Percentiles rank a stretch among this genome's conserved stretches.
phyloP scores from a whole-genome alignment of 2,329 filamentous ascomycete species.

The Pseudogymnoascus sp. region DNA sequence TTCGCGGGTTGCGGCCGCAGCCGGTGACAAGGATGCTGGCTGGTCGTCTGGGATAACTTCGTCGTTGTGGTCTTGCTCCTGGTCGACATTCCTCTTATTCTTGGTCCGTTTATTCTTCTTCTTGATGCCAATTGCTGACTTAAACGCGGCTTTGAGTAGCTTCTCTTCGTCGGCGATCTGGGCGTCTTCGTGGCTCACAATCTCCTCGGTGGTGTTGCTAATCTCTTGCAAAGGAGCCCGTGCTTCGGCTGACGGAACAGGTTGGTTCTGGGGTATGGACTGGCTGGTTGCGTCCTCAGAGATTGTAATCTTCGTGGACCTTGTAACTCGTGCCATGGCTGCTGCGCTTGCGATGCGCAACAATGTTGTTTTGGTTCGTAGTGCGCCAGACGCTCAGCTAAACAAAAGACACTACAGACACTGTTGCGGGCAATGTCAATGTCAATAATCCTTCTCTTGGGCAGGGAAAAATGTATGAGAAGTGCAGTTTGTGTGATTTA shows the following conservation, averaged over 20 bases:
- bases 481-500: background rate
- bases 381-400: background rate
- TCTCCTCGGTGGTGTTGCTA: conserved; percentile 1
- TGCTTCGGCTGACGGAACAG: conserved; percentile 16
- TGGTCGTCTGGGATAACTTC: conserved; percentile 8
- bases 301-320: conserved; percentile 24
- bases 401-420: background rate
- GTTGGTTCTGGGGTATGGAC: conserved; percentile 3
- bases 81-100: conserved; percentile 16
- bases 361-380: background rate
- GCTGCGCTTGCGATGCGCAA: conserved; percentile 11
- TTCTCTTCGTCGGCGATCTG: conserved; percentile 22
- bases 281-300: conserved; percentile 19
- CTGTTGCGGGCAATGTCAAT: background rate
- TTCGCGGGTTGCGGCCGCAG: background rate
- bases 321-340: conserved; percentile 26
- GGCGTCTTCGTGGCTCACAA: conserved; percentile 13
- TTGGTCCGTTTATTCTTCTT: conserved; percentile 21
- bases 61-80: background rate
- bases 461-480: background rate
- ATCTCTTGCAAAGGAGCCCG: conserved; percentile 11
- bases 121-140: conserved; percentile 22
- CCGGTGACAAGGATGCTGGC: background rate
- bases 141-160: conserved; percentile 27
- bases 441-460: background rate